These are phyloP conservation scores for Botrytis paeoniae DNA, from an alignment of 2,329 filamentous ascomycete genomes.

Conservation along the genomic window DNA sequence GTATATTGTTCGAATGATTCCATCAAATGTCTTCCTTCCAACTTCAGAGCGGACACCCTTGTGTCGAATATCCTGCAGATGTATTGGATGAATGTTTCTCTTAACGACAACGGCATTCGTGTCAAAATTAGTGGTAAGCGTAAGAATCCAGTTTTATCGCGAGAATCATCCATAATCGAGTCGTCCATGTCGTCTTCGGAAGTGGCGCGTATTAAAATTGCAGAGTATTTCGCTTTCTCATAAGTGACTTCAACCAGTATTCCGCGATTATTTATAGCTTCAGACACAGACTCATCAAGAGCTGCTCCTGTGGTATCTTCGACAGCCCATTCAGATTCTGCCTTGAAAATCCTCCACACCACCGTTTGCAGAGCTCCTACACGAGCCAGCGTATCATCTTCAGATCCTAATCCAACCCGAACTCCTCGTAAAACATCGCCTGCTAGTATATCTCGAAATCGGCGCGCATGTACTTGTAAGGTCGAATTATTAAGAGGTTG, in stretches of 20 bases:
- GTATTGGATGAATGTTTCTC: conserved; percentile 44
- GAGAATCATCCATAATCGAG: conserved; percentile 20
- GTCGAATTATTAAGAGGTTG: conserved; percentile 37
- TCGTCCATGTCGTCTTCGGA: conserved; percentile 19
- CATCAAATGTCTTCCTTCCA: conserved; percentile 41
- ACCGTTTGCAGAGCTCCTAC: conserved; percentile 44
- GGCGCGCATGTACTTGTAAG: conserved; percentile 41
- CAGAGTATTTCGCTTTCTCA: conserved; percentile 35
- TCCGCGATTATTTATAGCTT: conserved; percentile 30
- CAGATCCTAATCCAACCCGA: conserved; percentile 41
- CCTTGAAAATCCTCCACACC: conserved; percentile 42
- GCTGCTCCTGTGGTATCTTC: conserved; percentile 9
- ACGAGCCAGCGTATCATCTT: conserved; percentile 38
- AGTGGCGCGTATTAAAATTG: conserved; percentile 31
- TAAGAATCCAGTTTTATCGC: conserved; percentile 38
- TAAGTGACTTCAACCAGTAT: conserved; percentile 33
- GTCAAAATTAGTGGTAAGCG: conserved; percentile 44
- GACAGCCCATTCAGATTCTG: conserved; percentile 40
- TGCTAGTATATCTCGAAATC: conserved; percentile 44
- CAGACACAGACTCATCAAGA: not conserved
- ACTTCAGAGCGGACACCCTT: conserved; percentile 40
- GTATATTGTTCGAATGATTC: conserved; percentile 35
- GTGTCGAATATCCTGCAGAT: conserved; percentile 45
- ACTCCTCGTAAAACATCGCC: conserved; percentile 47
- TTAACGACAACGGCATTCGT: conserved; percentile 45